Evolutionary conservation across 1,284 basidiomycete genomes (phyloP), one percentile per base, ranked within the genome.

Genomic region (Ganoderma sinense): DNA sequence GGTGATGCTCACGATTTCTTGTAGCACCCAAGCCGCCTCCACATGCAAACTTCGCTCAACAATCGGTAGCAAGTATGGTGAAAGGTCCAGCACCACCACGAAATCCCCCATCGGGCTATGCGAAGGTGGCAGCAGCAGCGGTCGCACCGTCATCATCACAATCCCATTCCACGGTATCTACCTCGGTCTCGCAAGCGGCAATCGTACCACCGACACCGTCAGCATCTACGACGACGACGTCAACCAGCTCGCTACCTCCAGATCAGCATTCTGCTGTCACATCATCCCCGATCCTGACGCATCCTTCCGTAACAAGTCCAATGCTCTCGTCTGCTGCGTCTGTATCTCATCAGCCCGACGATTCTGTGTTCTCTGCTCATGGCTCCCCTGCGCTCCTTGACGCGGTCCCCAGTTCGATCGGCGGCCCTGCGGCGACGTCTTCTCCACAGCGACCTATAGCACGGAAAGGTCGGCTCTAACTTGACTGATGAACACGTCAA

Each of bases 71-170:
- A 74, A 91, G 90, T 77, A 89, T 95, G 72, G 81, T 95, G 71
- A 95, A 94, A 80, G 87, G 88, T 65, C 88, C 90, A 40, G 80
- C 92, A 33, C 87, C 86, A 60, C 80, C 85, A 71, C 83, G 89
- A 68, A 86, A 86, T 72, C 85, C 83, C 59, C 81, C 84, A 78
- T 62, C 85, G n/a, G 80, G 94, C 63, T 98, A 98, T 78, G 94
- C 97, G 41, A 91, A 95, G 10, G 96, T 96, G 0, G 97, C 96
- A 2, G 96, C 96, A 0, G 96, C 95, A 0, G 95, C 94, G 4
- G 93, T 94, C 18, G 82, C 86, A 23, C 78, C 85, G 74, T 31
- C 75, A 65, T 59, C 75, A 65, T 60, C 75, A 58, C 69, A 74
- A 41, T 45, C 77, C 45, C 68, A 75, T 41, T 70, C 82, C 61